phyloP scores from a whole-genome alignment of 768 basidiomycete genomes.

The Macrolepiota dolichaula region DNA sequence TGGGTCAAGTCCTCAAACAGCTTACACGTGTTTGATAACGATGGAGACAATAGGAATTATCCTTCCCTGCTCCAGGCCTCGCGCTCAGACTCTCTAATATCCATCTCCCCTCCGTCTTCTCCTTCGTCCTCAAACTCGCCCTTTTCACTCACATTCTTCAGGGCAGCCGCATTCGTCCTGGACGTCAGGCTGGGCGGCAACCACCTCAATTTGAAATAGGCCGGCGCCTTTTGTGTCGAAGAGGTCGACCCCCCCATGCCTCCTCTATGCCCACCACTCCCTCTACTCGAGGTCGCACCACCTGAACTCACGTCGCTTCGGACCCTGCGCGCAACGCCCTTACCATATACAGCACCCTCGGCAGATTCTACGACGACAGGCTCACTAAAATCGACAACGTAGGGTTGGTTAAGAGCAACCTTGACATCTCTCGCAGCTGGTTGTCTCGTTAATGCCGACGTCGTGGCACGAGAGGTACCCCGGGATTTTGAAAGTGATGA shows the following conservation, averaged over 20 bases:
- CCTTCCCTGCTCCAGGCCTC: background rate
- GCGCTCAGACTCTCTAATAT: background rate
- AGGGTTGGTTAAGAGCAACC: slow-evolving; percentile 16
- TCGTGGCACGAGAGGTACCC: background rate
- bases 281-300: background rate
- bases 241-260: background rate
- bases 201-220: slow-evolving; percentile 35
- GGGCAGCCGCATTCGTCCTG: slow-evolving; percentile 21
- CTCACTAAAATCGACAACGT: slow-evolving; percentile 35
- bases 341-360: background rate
- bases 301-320: background rate
- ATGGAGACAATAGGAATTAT: background rate
- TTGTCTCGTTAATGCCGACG: background rate
- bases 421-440: background rate
- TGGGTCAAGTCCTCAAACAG: background rate
- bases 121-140: slow-evolving; percentile 6
- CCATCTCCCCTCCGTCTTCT: background rate
- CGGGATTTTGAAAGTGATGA: background rate
- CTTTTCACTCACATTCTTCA: slow-evolving; percentile 18
- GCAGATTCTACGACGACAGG: slow-evolving; percentile 26
- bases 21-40: background rate
- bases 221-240: background rate
- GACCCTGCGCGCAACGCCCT: background rate
- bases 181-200: slow-evolving; percentile 36
- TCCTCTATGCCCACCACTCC: background rate